These are phyloP conservation scores for Metschnikowia bowlesiae DNA, from an alignment of 805 yeast species.

Conservation along the genomic window DNA sequence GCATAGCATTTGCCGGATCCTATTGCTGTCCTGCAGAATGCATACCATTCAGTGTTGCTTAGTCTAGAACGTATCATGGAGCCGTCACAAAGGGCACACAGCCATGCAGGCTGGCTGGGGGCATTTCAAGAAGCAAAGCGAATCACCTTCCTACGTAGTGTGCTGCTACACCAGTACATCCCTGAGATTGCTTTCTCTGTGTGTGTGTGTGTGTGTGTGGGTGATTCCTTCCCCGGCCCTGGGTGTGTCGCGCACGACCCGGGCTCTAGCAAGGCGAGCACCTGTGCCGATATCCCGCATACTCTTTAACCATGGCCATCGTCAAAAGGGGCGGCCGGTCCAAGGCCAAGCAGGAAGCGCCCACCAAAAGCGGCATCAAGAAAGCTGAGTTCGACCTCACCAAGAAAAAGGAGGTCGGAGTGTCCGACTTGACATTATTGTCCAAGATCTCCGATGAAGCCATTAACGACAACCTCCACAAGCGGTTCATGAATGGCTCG, in stretches of 20 bases:
- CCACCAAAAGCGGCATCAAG: conserved; percentile 55
- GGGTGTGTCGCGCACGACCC: conserved; percentile 2
- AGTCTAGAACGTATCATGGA: too few relatives aligned
- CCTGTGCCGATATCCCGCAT: conserved; percentile 2
- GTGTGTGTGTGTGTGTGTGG: too few relatives aligned
- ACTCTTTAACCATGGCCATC: conserved; percentile 53
- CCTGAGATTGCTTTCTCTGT: too few relatives aligned
- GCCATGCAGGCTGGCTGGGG: too few relatives aligned
- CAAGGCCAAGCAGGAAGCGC: conserved; percentile 47
- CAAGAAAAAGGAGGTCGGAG: conserved; percentile 97
- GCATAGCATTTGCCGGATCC: too few relatives aligned
- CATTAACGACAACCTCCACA: conserved; percentile 85
- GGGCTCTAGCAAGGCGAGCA: neutral
- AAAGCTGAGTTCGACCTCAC: conserved; percentile 87
- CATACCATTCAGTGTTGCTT: too few relatives aligned
- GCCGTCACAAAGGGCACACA: too few relatives aligned
- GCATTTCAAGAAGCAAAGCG: too few relatives aligned
- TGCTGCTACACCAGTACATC: too few relatives aligned
- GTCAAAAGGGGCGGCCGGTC: conserved; percentile 70
- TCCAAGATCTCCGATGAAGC: conserved; percentile 87
- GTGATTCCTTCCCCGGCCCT: neutral
- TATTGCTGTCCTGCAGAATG: too few relatives aligned
- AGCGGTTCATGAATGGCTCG: conserved; percentile 82
- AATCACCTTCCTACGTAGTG: too few relatives aligned
- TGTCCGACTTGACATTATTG: conserved; percentile 85